Percentiles rank a stretch among this genome's conserved stretches.
These are phyloP conservation scores for Vicia villosa DNA, from an alignment of 306 rosid species.

Conservation along the genomic window DNA sequence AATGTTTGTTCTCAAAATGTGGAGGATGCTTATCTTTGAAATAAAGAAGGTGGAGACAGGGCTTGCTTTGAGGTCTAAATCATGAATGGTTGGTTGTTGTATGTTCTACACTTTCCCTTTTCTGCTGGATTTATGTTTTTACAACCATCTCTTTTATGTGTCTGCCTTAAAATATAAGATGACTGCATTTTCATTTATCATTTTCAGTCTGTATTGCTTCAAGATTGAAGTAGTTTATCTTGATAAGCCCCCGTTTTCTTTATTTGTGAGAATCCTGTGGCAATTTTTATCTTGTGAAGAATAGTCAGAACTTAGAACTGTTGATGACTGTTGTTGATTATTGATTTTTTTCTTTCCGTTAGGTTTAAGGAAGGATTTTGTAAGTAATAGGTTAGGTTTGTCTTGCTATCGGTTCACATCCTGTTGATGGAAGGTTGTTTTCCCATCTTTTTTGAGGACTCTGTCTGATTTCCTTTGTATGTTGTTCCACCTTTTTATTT, in stretches of 20 bases:
- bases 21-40: slow-evolving; percentile 99
- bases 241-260: slow-evolving; percentile 24
- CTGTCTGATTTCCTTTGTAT: too few relatives aligned
- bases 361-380: too few relatives aligned
- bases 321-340: not conserved
- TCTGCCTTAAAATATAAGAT: slow-evolving; percentile 33
- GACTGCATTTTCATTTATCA: slow-evolving; percentile 28
- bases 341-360: not conserved
- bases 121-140: slow-evolving; percentile 27
- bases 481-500: too few relatives aligned
- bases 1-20: slow-evolving; percentile 99
- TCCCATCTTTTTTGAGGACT: too few relatives aligned
- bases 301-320: slow-evolving; percentile 15
- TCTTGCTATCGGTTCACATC: too few relatives aligned
- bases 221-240: slow-evolving; percentile 27
- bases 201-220: slow-evolving; percentile 38
- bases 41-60: slow-evolving; percentile 97
- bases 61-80: slow-evolving; percentile 66
- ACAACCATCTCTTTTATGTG: slow-evolving; percentile 19
- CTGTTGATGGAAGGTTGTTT: too few relatives aligned
- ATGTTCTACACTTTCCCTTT: slow-evolving; percentile 21
- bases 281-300: slow-evolving; percentile 42
- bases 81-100: slow-evolving; percentile 27
- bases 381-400: too few relatives aligned
- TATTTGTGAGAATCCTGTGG: slow-evolving; percentile 38